Conservation (phyloP, 148 eudicot species). For the Linanthus parryae region DNA sequence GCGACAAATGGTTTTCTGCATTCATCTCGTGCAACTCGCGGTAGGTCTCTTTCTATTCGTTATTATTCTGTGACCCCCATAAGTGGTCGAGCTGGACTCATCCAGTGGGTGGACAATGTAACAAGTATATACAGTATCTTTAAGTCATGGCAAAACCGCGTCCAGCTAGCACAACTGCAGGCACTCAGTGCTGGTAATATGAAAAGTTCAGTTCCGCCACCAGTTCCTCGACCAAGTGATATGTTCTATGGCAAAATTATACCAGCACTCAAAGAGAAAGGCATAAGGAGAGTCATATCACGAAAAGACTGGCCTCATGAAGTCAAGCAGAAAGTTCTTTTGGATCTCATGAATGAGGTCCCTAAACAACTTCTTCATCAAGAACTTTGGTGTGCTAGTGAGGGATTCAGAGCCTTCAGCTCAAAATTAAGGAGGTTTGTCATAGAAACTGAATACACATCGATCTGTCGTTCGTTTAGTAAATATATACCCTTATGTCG, state of each 20-base stretch:
- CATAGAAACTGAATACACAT: conserved; percentile 2
- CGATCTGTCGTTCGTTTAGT: too few relatives aligned
- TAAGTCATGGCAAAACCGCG: conserved; percentile 90
- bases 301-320: conserved; percentile 99
- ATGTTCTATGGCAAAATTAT: conserved; percentile 99
- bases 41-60: conserved; percentile 57
- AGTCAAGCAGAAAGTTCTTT: conserved; percentile 90
- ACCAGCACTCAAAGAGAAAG: conserved; percentile 98
- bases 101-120: conserved; percentile 98
- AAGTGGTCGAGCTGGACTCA: conserved; percentile 97
- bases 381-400: conserved; percentile 99
- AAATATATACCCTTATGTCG: too few relatives aligned
- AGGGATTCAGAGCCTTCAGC: conserved; percentile 90
- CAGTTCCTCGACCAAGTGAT: conserved; percentile 96
- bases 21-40: conserved; percentile 53
- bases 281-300: conserved; percentile 96
- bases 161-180: conserved; percentile 58
- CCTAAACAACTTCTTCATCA: conserved; percentile 95
- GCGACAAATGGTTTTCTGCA: conserved; percentile 75
- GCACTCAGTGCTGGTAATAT: conserved; percentile 44
- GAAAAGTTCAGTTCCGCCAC: conserved; percentile 49
- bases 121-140: conserved; percentile 83
- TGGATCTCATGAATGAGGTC: conserved; percentile 92
- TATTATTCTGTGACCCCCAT: conserved; percentile 97
- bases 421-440: conserved; percentile 76